phyloP scores from a whole-genome alignment of 441 rosid species.

The Gossypium lobatum region DNA sequence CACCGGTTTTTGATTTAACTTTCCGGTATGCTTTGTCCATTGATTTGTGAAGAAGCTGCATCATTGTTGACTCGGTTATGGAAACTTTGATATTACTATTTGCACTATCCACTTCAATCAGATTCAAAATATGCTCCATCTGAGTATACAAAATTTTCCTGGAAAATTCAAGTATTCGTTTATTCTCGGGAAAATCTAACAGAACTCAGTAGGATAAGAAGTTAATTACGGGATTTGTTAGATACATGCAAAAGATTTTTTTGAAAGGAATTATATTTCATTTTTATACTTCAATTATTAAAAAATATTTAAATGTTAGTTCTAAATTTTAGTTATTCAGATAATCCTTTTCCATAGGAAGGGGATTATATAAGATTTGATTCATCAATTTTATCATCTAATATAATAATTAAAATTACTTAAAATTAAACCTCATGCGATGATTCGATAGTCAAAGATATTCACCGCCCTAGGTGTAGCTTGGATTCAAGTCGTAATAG shows the following conservation, averaged over 20 bases:
- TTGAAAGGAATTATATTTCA: not conserved
- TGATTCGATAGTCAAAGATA: accelerated
- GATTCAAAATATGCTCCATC: constrained; percentile 54
- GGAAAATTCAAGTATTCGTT: not conserved
- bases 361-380: constrained; percentile 8
- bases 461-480: accelerated
- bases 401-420: too few species aligned
- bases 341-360: constrained; percentile 10
- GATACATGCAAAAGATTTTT: not conserved
- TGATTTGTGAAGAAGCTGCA: constrained; percentile 65
- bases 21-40: constrained; percentile 80
- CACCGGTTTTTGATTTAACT: constrained; percentile 58
- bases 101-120: constrained; percentile 22
- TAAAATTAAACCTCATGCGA: too few species aligned
- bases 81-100: constrained; percentile 45
- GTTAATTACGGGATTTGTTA: not conserved
- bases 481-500: too few species aligned
- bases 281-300: not conserved
- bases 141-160: not conserved
- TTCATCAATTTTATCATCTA: too few species aligned
- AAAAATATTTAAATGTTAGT: not conserved
- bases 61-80: constrained; percentile 71
- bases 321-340: not conserved
- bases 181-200: not conserved
- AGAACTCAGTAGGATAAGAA: not conserved